Percentiles rank a stretch among this genome's conserved stretches.
These are phyloP conservation scores for Candida pseudocylindracea DNA, from an alignment of 1,139 yeast genomes.

Conservation along the genomic window DNA sequence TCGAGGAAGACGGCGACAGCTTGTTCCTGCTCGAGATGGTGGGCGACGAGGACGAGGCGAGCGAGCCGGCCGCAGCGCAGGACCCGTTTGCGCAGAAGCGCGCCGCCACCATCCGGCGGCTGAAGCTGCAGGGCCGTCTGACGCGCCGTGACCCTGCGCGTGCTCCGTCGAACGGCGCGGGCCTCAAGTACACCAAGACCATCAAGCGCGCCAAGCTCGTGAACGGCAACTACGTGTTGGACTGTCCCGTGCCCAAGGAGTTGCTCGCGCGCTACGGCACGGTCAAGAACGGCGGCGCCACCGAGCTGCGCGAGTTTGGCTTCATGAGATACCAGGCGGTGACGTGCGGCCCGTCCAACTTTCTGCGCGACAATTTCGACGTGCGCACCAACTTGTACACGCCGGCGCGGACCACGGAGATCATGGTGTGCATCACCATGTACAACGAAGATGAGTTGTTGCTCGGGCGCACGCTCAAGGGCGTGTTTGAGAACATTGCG, in stretches of 20 bases:
- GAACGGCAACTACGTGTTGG: conserved; percentile 54
- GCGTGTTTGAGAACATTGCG: conserved; percentile 33
- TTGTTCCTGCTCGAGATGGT: too few species aligned
- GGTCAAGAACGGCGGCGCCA: conserved; percentile 3
- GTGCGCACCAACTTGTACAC: conserved; percentile 45
- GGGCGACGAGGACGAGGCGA: too few species aligned
- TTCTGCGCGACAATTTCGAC: conserved; percentile 30
- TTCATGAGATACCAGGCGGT: conserved; percentile 68
- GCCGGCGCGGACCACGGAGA: conserved; percentile 49
- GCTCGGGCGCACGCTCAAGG: conserved; percentile 22
- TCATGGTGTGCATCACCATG: conserved; percentile 57
- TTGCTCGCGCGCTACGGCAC: conserved; percentile 12
- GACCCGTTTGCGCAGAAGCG: too few species aligned
- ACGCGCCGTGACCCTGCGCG: too few species aligned
- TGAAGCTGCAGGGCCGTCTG: too few species aligned
- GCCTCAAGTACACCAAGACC: conserved; percentile 20
- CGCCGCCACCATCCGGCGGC: too few species aligned
- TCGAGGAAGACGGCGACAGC: too few species aligned
- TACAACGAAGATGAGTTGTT: conserved; percentile 35
- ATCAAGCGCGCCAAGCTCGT: conserved; percentile 31
- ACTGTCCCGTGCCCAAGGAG: conserved; percentile 52
- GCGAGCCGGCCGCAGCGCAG: too few species aligned
- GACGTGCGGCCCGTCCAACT: conserved; percentile 58
- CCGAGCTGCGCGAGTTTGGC: conserved; percentile 25
- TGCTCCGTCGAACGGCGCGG: too few species aligned